Base-by-base conservation (phyloP, 2,329 filamentous ascomycete genomes). In the Pezicula rhizophila region DNA sequence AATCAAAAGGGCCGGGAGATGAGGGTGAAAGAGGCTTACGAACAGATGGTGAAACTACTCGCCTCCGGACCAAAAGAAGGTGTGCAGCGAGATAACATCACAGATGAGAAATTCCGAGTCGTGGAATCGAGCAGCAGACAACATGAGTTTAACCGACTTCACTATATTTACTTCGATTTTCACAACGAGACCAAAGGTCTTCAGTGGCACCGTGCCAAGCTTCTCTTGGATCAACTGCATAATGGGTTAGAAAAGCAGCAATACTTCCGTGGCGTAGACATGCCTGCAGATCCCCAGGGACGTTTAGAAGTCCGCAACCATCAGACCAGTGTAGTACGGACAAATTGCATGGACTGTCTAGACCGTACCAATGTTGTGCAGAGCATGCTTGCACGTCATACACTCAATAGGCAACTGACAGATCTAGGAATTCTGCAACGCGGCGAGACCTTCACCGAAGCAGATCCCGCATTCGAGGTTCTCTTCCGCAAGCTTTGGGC, bases 301-400 rank as follows among this genome's bases (percentile, higher is more conserved):
- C 81, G 80, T 15, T 76, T 96, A 11, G 92, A 97, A 60, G 80
- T 89, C 31, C 84, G 90, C 55, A 84, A 80, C 53, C 77, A 81
- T 55, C 93, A 99, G 74, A 89, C 83, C 1, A 90, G 88, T 52
- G 91, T 97, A 14, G 91, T 99, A 55, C 85, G 93, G 47, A 96
- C 93, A 35, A 99, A 99, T 68, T 99, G 93, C 72, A 99, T 99
- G 93, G 93, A 99, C 69, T 99, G 95, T 58, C 79, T 99, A 12
- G 93, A 99, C 68, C 87, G 93, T 46, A 99, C 93, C 46, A 99
- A 99, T 61, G 91, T 99, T 6, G 89, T 99, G 3, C 93, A 99
- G 70, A 95, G 89, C 67, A 96, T 97, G 87, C 80, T 99, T 50
- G 93, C 88, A 8, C 85, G 92, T 45, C 91, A 84, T 79, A 87